These are phyloP conservation scores for Claviceps spartinae DNA, from an alignment of 2,329 filamentous ascomycete genomes.

Conservation along the genomic window DNA sequence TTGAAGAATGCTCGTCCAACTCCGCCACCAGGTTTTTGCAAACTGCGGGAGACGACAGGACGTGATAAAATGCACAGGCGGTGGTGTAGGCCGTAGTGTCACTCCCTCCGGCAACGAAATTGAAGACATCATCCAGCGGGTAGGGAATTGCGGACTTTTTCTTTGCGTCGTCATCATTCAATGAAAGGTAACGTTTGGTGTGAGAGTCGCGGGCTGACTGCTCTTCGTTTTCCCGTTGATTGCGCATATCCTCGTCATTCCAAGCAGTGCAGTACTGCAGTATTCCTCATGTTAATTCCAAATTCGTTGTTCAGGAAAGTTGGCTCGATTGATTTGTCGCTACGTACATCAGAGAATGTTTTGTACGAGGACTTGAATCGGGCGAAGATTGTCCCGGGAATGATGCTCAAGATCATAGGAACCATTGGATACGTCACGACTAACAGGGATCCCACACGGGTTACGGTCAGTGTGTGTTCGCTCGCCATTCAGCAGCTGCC, in stretches of 20 bases:
- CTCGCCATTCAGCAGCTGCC: too few species aligned
- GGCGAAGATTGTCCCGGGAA: background rate
- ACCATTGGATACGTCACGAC: background rate
- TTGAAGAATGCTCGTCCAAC: background rate
- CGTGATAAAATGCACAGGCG: background rate
- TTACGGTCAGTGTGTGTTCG: too few species aligned
- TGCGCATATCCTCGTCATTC: background rate
- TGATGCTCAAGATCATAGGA: background rate
- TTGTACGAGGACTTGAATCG: background rate
- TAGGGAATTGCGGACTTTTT: background rate
- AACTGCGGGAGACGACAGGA: background rate
- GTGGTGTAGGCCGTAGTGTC: conserved; percentile 1
- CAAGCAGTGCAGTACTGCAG: background rate
- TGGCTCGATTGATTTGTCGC: too few species aligned
- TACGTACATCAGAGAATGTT: background rate
- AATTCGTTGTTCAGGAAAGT: too few species aligned
- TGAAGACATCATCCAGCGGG: background rate
- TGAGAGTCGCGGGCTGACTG: background rate
- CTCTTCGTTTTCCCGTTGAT: background rate
- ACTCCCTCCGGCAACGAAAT: background rate
- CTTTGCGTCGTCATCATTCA: background rate
- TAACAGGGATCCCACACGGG: background rate
- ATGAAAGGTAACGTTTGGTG: background rate
- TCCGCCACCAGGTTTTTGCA: background rate
- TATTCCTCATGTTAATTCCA: too few species aligned